Evolutionary conservation across 1,284 basidiomycete genomes (phyloP), one percentile per base, ranked within the genome.

Genomic region (Ustilago trichophora): DNA sequence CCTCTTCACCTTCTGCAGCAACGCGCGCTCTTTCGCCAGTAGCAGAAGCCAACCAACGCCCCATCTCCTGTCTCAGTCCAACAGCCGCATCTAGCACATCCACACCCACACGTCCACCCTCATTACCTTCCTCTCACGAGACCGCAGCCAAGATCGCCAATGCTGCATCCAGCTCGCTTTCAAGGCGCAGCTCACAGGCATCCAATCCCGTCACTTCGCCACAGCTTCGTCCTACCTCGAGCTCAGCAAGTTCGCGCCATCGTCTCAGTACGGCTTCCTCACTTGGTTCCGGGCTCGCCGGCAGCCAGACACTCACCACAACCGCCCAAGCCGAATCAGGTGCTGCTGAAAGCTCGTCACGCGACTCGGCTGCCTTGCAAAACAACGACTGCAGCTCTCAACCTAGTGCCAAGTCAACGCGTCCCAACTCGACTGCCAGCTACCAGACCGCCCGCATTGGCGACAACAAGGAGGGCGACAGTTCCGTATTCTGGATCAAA

Each of bases 141-240:
- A 71, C 68, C 2, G 68, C 68, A 5, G 60, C 68, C n/a, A 53
- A 52, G 54, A 71, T 71, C 18, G 62, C 57, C 25, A 51, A 36
- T 16, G 68, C 68, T 8, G 44, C 60, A 4, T 59, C 65, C 16
- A 52, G 38, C 27, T 54, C 60, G 15, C 21, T 38, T 6, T 70
- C 68, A 13, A 48, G 62, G 31, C 49, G 62, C 12, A 71, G 41
- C 37, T 71, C 68, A 3, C 63, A 66, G 26, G 54, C 54, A n/a
- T 70, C 67, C 4, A 56, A 52, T 21, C 25, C 55, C 0, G 3
- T 52, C 15, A 29, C 25, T 18, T 64, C 60, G 4, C 67, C 60
- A 26, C 51, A 54, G 24, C 31, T 65, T 7, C 60, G 52, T n/a
- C 62, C 62, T 1, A 36, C 24, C 4, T 59, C 56, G n/a, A 51